Conservation (phyloP, 2,329 filamentous ascomycete species). For the Sclerotinia nivalis region DNA sequence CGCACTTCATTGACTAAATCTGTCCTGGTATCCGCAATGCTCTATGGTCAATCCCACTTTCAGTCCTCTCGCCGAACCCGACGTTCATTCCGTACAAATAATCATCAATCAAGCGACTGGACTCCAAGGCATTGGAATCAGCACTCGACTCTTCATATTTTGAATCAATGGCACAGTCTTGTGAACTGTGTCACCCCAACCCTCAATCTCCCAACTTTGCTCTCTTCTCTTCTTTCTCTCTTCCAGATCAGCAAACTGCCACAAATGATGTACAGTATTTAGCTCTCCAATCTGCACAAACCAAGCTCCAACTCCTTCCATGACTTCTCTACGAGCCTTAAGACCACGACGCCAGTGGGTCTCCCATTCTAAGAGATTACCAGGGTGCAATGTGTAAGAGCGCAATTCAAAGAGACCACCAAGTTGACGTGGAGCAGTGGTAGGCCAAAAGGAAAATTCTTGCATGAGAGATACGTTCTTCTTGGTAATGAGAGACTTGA, state of each 20-base stretch:
- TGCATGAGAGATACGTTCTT: constrained; percentile 96
- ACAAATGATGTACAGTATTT: constrained; percentile 96
- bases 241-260: constrained; percentile 97
- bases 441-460: constrained; percentile 99
- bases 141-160: constrained; percentile 89
- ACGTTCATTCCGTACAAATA: background rate
- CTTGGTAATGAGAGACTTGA: constrained; percentile 79
- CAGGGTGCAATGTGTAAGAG: constrained; percentile 93
- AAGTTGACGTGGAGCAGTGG: constrained; percentile 82
- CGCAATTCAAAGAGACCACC: constrained; percentile 94
- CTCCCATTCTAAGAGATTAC: constrained; percentile 97
- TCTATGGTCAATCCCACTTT: background rate
- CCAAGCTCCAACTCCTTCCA: constrained; percentile 98
- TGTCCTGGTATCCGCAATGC: constrained; percentile 12
- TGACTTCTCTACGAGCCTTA: constrained; percentile 88
- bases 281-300: constrained; percentile 97
- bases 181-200: constrained; percentile 96
- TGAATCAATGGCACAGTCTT: constrained; percentile 98
- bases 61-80: background rate
- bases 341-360: constrained; percentile 95
- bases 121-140: constrained; percentile 96
- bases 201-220: constrained; percentile 92
- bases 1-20: constrained; percentile 4
- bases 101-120: constrained; percentile 61
- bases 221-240: constrained; percentile 88